Conservation (phyloP, 2,329 filamentous ascomycete species). For the Kalaharituber pfeilii region DNA sequence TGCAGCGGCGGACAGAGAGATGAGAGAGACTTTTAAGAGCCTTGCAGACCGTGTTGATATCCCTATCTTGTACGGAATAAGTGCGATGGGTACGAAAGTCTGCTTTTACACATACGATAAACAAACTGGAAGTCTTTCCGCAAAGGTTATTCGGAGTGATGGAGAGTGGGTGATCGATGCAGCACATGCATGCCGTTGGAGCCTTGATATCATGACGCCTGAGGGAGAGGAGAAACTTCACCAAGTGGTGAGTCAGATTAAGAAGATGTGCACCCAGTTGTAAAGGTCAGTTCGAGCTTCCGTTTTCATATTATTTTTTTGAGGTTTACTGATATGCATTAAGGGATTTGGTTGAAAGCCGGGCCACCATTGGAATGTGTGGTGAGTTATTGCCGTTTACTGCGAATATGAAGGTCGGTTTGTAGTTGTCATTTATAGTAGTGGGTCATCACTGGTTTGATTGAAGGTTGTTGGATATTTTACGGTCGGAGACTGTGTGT, state of each 20-base stretch:
- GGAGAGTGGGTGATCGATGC: background rate
- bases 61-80: background rate
- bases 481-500: too few relatives aligned
- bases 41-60: background rate
- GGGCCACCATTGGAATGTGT: too few relatives aligned
- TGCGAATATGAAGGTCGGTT: too few relatives aligned
- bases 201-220: background rate
- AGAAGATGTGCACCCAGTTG: background rate
- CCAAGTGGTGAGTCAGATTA: background rate
- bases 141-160: background rate
- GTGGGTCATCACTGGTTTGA: too few relatives aligned
- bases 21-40: background rate
- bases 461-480: too few relatives aligned
- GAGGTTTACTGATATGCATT: background rate
- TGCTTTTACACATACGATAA: constrained; percentile 1
- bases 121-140: background rate
- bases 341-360: too few relatives aligned
- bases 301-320: too few relatives aligned
- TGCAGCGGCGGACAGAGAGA: background rate
- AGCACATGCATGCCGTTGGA: background rate
- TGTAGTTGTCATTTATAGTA: too few relatives aligned
- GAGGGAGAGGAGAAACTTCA: background rate
- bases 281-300: too few relatives aligned
- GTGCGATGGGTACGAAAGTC: background rate
- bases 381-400: too few relatives aligned